Evolutionary conservation across 805 yeast species (phyloP), one percentile per base, ranked within the genome.

Genomic region (Grigorovia humatica): DNA sequence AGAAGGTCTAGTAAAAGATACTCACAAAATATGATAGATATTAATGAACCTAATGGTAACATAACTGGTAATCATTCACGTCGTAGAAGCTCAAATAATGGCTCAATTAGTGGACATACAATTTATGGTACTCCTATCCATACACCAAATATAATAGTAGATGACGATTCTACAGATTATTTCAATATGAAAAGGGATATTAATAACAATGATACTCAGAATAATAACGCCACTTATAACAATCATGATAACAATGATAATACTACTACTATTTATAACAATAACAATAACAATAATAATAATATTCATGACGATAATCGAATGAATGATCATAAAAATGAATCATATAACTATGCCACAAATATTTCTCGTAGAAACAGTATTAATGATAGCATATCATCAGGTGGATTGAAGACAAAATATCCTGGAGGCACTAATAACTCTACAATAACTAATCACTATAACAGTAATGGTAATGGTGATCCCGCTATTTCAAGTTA

Each of bases 91-190:
- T 48, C 50, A 8, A 35, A 29, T 15, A 43, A 30, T 43, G 45
- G 43, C 9, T 43, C 46, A n/a, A 48, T 43, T 17, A 46, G 48
- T 41, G 51, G 51, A 8, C 27, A 47, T 46, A 45, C 52, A 4
- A 38, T 47, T 19, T 50, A 50, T 43, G 44, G 52, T 38, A 50
- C 52, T 8, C 52, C 52, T 4, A 42, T 51, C 17, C 50, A 48
- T 41, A 46, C 48, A 5, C 45, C 53, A 38, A 53, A 51, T 13
- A 44, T 35, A 2, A 20, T 49, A 2, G 38, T n/a, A 12, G 51
- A 48, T 9, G 47, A 41, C 17, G 47, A 20, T 44, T 17, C 42
- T 4, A n/a, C 15, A 12, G 51, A 48, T 43, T 48, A 48, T 43
- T 48, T 48, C 44, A 53, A 13, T 43, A 42, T 32, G 50, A 53